Evolutionary conservation across 2,329 filamentous ascomycete species (phyloP), one percentile per base, ranked within the genome.

Genomic region (Ophidiomyces ophidiicola): DNA sequence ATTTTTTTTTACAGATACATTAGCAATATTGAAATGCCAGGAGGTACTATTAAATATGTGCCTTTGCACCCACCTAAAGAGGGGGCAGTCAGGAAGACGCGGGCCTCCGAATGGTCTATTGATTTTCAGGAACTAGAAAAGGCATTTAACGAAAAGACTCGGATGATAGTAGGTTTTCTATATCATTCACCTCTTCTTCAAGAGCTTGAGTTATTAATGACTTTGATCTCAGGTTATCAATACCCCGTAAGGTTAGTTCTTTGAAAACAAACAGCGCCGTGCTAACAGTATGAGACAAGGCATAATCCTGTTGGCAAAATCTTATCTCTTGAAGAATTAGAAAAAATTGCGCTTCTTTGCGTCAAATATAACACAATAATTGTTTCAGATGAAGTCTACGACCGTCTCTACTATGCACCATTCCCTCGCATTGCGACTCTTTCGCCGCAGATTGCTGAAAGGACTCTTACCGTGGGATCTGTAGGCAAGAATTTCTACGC

Each of bases 401-500:
- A 98, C 60, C 78, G 86, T 18, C 74, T 98, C 0, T 94, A 80
- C 70, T 98, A 96, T 57, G 83, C 86, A 1, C 88, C 88, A 0
- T 98, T 96, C 57, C 96, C 87, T 1, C 76, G 90, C 51, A 80
- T 96, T 40, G 84, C 84, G 17, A 94, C 86, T 0, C 68, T 98
- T 12, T 93, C 85, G 0, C 86, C 87, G 0, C 86, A 94, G 58
- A 77, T 96, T 36, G 86, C 86, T 50, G 76, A 76, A 43, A 71
- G 93, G 49, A 96, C 90, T 3, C 64, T 98, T 34, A 96, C 90
- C 0, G 90, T 98, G 20, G 90, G 90, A 14, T 94, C 86, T 0
- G 90, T 86, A 1, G 90, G 90, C 52, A 98, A 98, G 72, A 92
- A 90, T 68, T 98, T 98, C 63, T 96, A 96, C 56, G 85, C 84